Evolutionary conservation across 2,329 filamentous ascomycete species (phyloP).

Genomic region (Arthroderma sp.): DNA sequence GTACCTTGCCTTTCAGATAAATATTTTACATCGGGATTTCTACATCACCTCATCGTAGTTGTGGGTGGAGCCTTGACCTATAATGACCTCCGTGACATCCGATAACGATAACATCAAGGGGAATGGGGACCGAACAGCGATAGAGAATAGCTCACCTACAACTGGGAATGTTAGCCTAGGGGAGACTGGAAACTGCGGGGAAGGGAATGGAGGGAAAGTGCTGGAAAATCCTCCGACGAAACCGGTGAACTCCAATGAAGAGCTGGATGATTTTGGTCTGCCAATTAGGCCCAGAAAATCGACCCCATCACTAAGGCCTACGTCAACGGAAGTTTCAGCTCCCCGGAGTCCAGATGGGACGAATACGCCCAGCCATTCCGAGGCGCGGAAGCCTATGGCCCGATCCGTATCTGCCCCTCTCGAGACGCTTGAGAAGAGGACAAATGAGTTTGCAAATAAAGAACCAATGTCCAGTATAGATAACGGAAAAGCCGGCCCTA

Average conservation of each 20-base stretch:
- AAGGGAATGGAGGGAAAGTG: background rate
- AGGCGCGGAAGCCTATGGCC: background rate
- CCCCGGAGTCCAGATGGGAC: background rate
- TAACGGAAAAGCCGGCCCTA: background rate
- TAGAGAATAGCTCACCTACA: background rate
- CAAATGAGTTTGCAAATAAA: background rate
- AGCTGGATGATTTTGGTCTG: constrained; percentile 13
- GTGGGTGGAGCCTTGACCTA: background rate
- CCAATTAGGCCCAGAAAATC: constrained; percentile 8
- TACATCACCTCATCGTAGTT: background rate
- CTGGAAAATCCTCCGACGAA: background rate
- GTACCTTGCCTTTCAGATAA: background rate
- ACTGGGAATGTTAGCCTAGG: background rate
- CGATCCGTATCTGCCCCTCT: constrained; percentile 10
- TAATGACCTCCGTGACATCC: constrained; percentile 2
- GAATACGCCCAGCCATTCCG: background rate
- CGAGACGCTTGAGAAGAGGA: background rate
- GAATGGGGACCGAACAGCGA: background rate
- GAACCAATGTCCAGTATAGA: background rate
- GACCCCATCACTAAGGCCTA: background rate
- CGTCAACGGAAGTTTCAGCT: background rate
- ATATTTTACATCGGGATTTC: background rate
- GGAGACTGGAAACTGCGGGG: background rate
- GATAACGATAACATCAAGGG: background rate
- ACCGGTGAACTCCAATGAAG: background rate